These are phyloP conservation scores for Psilocybe subaeruginosa DNA, from an alignment of 768 basidiomycete genomes.

Conservation along the genomic window DNA sequence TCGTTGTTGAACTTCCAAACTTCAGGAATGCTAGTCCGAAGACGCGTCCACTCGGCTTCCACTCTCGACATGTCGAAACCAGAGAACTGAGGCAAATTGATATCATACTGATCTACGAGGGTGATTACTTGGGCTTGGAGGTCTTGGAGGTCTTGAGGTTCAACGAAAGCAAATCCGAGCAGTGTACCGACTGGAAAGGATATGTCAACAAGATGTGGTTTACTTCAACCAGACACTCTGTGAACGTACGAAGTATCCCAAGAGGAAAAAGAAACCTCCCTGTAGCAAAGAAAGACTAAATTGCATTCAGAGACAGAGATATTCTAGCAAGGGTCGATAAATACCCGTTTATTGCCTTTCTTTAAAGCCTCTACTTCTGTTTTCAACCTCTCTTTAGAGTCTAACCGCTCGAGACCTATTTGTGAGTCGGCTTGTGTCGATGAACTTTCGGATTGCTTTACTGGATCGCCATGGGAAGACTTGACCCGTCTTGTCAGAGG, in stretches of 20 bases:
- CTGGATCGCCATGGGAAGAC: not conserved
- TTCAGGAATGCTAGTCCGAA: constrained; percentile 74
- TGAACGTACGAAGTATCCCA: constrained; percentile 57
- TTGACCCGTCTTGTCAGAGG: not conserved
- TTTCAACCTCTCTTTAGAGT: constrained; percentile 21
- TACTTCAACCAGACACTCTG: not conserved
- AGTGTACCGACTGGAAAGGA: constrained; percentile 58
- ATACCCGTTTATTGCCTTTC: constrained; percentile 18
- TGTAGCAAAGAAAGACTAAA: constrained; percentile 30
- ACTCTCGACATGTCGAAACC: constrained; percentile 69
- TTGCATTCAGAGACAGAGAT: too few relatives aligned
- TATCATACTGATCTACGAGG: constrained; percentile 71
- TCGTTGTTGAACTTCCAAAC: constrained; percentile 82
- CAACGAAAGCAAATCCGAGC: constrained; percentile 65
- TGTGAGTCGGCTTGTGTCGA: not conserved
- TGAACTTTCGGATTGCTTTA: not conserved
- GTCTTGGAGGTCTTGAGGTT: constrained; percentile 67
- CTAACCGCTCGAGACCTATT: not conserved
- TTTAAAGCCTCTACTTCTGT: constrained; percentile 19
- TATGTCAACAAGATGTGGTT: not conserved
- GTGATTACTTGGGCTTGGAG: constrained; percentile 70
- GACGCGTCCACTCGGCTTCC: constrained; percentile 70
- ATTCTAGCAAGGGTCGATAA: not conserved
- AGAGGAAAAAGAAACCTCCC: constrained; percentile 72
- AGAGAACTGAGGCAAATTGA: constrained; percentile 64